Evolutionary conservation across 164 flowering plant genomes (phyloP), one percentile per base, ranked within the genome.

Genomic region (Chloranthus sessilifolius): DNA sequence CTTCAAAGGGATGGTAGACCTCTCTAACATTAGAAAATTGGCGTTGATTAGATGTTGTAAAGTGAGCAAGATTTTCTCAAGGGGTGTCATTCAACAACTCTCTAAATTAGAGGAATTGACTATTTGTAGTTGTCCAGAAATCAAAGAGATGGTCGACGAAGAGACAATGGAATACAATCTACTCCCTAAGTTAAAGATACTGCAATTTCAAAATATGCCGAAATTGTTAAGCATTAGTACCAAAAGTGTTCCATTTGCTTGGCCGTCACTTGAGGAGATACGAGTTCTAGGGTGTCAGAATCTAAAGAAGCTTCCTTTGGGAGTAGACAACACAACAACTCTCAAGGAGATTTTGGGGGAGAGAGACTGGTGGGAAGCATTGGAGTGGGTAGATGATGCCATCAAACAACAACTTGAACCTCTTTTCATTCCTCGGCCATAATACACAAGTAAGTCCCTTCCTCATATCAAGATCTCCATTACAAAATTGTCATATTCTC

Each of bases 161-260:
- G n/a, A n/a, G n/a, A n/a, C n/a, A n/a, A n/a, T n/a, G n/a, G n/a
- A n/a, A n/a, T n/a, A n/a, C n/a, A 48, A 10, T 14, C 4, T 28
- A 24, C 51, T 43, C 36, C 56, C 55, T 5, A 39, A 15, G 5
- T 42, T 61, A 35, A 47, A 55, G 36, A 47, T 19, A 28, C 15
- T 61, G 21, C 25, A 29, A 15, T 54, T 61, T 15, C 35, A 7
- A 7, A 12, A 39, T 16, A 5, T 54, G 12, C 59, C 65, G 7
- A 28, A 48, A 25, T 17, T 61, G 37, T 9, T 40, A 4, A 39
- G 42, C 43, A 26, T 54, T 1, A 29, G 55, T 31, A 31, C 9
- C 10, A 15, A 14, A 28, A 58, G 53, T 0, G 40, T n/a, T 10
- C 5, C 40, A 14, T 14, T n/a, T 5, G n/a, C 5, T 37, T 37